Evolutionary conservation across 2,329 filamentous ascomycete genomes (phyloP).

Genomic region (Fusarium multiceps): DNA sequence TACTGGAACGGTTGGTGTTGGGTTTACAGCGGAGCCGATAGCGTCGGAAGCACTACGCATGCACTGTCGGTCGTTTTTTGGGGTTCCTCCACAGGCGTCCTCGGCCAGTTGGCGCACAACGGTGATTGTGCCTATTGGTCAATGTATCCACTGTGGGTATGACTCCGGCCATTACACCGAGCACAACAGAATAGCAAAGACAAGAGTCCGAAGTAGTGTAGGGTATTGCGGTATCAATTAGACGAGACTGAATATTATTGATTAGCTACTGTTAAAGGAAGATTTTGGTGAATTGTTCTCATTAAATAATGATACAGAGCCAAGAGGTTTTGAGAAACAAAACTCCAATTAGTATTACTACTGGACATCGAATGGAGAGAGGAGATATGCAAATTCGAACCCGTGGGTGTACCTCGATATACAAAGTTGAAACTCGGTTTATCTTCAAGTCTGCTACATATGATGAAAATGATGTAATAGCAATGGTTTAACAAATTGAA

Average conservation of each 20-base stretch:
- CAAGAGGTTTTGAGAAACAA: not conserved
- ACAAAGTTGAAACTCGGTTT: not conserved
- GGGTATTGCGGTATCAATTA: not conserved
- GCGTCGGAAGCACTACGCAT: not conserved
- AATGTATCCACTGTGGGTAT: accelerated
- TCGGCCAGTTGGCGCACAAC: accelerated
- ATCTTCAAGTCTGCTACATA: too few species aligned
- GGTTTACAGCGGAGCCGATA: not conserved
- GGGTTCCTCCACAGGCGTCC: not conserved
- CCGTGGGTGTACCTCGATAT: accelerated
- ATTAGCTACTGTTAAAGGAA: accelerated
- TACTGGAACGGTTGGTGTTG: not conserved
- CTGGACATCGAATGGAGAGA: accelerated
- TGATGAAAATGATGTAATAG: accelerated
- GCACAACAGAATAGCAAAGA: not conserved
- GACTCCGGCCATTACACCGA: slow-evolving; percentile 7
- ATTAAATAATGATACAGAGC: too few species aligned
- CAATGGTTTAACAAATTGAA: accelerated
- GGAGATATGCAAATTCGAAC: accelerated
- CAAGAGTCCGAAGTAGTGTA: not conserved
- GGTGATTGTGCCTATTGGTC: slow-evolving; percentile 14
- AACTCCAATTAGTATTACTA: too few species aligned
- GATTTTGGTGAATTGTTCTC: accelerated
- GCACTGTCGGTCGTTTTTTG: not conserved
- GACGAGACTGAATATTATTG: not conserved